These are phyloP conservation scores for Paraphaeosphaeria minitans DNA, from an alignment of 2,329 filamentous ascomycete species.

Conservation along the genomic window DNA sequence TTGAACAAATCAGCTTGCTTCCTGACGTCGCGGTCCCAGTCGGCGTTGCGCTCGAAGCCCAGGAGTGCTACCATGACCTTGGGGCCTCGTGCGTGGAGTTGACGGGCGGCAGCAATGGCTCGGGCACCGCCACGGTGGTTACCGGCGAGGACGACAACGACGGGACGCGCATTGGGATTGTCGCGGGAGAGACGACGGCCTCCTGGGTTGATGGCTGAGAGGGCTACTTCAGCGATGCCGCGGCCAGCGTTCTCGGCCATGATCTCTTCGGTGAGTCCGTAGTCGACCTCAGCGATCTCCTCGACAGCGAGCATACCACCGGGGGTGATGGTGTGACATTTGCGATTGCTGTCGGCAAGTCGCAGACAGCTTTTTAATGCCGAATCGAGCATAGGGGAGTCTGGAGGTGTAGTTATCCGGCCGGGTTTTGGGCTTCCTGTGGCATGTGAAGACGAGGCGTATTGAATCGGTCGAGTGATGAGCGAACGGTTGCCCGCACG, in stretches of 20 bases:
- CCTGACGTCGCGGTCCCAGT: slow-evolving; percentile 78
- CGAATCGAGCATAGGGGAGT: slow-evolving; percentile 41
- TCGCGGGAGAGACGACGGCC: slow-evolving; percentile 59
- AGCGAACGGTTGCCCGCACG: slow-evolving; percentile 37
- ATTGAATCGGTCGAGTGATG: slow-evolving; percentile 34
- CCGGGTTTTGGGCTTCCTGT: slow-evolving; percentile 42
- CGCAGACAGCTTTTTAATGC: slow-evolving; percentile 50
- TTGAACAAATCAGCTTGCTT: slow-evolving; percentile 84
- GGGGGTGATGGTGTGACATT: slow-evolving; percentile 65
- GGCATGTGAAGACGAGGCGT: slow-evolving; percentile 46
- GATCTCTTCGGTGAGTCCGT: slow-evolving; percentile 85
- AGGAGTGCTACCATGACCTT: slow-evolving; percentile 84
- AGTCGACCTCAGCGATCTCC: slow-evolving; percentile 84
- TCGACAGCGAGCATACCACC: slow-evolving; percentile 92
- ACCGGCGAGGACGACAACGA: slow-evolving; percentile 83
- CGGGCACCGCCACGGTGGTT: slow-evolving; percentile 89
- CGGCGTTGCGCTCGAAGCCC: slow-evolving; percentile 80
- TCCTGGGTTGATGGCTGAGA: slow-evolving; percentile 67
- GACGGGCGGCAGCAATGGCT: slow-evolving; percentile 82
- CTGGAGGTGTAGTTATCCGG: slow-evolving; percentile 42
- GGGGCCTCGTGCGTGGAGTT: slow-evolving; percentile 81
- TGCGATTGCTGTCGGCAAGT: slow-evolving; percentile 59
- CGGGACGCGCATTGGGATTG: slow-evolving; percentile 56
- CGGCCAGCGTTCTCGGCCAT: slow-evolving; percentile 91
- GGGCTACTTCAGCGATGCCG: slow-evolving; percentile 82